Evolutionary conservation across 2,329 filamentous ascomycete species (phyloP).

Genomic region (Talaromyces islandicus): DNA sequence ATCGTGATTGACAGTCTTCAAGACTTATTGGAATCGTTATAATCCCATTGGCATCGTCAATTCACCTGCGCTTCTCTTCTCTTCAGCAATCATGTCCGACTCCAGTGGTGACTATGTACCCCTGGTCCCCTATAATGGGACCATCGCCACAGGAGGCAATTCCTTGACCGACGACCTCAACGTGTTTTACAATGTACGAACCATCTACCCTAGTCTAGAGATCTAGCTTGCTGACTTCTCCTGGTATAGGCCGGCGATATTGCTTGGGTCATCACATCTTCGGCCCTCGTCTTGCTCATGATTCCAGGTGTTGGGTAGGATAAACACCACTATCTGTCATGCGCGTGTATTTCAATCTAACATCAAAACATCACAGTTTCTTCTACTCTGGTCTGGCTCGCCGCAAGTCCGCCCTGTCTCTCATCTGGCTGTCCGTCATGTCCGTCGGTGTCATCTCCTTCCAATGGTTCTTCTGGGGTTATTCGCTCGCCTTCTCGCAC

Average conservation of each 20-base stretch:
- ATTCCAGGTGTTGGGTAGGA: slow-evolving; percentile 74
- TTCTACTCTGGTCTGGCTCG: slow-evolving; percentile 90
- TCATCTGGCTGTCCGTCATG: slow-evolving; percentile 82
- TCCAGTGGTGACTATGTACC: slow-evolving; percentile 17
- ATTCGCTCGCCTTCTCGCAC: slow-evolving; percentile 76
- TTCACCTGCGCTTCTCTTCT: not conserved
- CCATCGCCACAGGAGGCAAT: slow-evolving; percentile 57
- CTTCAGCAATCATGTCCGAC: slow-evolving; percentile 23
- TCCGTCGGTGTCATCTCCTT: slow-evolving; percentile 73
- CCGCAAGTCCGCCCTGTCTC: slow-evolving; percentile 78
- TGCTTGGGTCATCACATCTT: slow-evolving; percentile 69
- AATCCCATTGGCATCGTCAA: not conserved
- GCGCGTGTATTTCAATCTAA: slow-evolving; percentile 10
- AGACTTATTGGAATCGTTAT: too few species aligned
- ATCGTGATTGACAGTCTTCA: not conserved
- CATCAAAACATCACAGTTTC: slow-evolving; percentile 49
- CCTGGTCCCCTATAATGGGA: slow-evolving; percentile 57
- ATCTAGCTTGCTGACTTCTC: slow-evolving; percentile 9
- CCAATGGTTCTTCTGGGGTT: slow-evolving; percentile 97
- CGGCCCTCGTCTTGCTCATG: slow-evolving; percentile 83
- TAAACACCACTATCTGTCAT: not conserved
- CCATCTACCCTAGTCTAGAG: not conserved
- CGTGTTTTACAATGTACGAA: slow-evolving; percentile 62
- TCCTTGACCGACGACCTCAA: slow-evolving; percentile 68
- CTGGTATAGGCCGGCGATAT: slow-evolving; percentile 65